Evolutionary conservation across 2,329 filamentous ascomycete species (phyloP).

Genomic region (Pyrenophora seminiperda): DNA sequence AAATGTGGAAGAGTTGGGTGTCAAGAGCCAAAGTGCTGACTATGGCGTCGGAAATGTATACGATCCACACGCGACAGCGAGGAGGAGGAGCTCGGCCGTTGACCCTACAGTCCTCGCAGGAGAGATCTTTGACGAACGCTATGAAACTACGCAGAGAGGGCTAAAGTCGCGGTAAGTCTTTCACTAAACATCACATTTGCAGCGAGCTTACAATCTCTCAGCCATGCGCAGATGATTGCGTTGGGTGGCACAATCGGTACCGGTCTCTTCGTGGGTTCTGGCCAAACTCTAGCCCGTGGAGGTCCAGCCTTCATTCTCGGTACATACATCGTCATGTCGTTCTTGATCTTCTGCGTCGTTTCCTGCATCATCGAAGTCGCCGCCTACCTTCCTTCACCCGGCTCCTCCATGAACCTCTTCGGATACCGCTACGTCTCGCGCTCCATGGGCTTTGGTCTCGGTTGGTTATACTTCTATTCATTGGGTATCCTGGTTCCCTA

Average conservation of each 20-base stretch:
- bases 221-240: constrained; percentile 63
- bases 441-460: constrained; percentile 58
- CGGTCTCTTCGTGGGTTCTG: constrained; percentile 65
- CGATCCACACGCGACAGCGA: constrained; percentile 6
- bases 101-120: constrained; percentile 32
- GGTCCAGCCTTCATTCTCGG: constrained; percentile 37
- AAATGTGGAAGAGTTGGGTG: constrained; percentile 8
- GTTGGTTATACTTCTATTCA: constrained; percentile 40
- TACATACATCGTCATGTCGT: constrained; percentile 41
- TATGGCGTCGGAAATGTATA: constrained; percentile 18
- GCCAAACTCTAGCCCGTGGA: constrained; percentile 53
- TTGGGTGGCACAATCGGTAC: constrained; percentile 66
- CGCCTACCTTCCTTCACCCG: constrained; percentile 64
- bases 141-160: constrained; percentile 47
- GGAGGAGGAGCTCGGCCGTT: constrained; percentile 32
- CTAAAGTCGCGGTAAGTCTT: constrained; percentile 43
- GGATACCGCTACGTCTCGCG: constrained; percentile 60
- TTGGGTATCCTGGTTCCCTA: constrained; percentile 41
- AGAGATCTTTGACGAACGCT: constrained; percentile 43
- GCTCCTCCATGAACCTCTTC: constrained; percentile 58
- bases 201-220: constrained; percentile 52
- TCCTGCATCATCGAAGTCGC: constrained; percentile 53
- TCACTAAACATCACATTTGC: neutral
- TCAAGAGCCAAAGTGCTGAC: constrained; percentile 8
- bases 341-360: constrained; percentile 35